Evolutionary conservation across 2,329 filamentous ascomycete species (phyloP).

Genomic region (Cryoendolithus antarcticus): DNA sequence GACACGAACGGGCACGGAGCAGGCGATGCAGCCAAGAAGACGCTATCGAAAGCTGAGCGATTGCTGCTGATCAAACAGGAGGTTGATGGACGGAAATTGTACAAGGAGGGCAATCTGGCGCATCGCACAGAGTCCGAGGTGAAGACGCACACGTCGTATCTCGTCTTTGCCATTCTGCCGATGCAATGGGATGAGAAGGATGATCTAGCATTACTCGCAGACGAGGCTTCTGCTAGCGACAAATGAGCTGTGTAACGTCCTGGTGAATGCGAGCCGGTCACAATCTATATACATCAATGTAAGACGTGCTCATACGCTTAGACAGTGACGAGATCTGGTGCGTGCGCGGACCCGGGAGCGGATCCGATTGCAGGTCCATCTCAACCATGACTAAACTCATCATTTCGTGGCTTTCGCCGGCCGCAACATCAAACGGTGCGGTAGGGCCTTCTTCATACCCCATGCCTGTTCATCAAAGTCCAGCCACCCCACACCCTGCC

Average conservation of each 20-base stretch:
- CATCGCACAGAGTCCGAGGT: conserved; percentile 77
- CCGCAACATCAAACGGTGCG: conserved; percentile 16
- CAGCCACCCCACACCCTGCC: conserved; percentile 16
- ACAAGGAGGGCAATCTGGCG: conserved; percentile 63
- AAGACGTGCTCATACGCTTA: too few relatives aligned
- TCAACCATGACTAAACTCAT: neutral
- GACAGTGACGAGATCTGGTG: too few relatives aligned
- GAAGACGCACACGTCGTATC: conserved; percentile 94
- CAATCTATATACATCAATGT: too few relatives aligned
- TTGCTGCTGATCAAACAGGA: conserved; percentile 24
- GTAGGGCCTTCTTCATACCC: conserved; percentile 14
- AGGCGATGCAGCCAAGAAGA: conserved; percentile 13
- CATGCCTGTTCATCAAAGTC: conserved; percentile 18
- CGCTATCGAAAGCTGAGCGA: conserved; percentile 16
- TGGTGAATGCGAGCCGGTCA: too few relatives aligned
- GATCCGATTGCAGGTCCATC: too few relatives aligned
- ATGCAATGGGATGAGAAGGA: conserved; percentile 73
- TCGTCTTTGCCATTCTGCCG: conserved; percentile 86
- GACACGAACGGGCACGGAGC: conserved; percentile 8
- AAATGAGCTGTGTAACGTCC: too few relatives aligned
- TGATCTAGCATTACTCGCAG: conserved; percentile 37
- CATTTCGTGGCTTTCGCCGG: conserved; percentile 7
- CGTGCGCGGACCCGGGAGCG: too few relatives aligned
- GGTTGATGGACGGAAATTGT: conserved; percentile 41
- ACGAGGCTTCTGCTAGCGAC: too few relatives aligned